Evolutionary conservation across 495 filamentous ascomycete species (phyloP).

Genomic region (Daldinia caldariorum): DNA sequence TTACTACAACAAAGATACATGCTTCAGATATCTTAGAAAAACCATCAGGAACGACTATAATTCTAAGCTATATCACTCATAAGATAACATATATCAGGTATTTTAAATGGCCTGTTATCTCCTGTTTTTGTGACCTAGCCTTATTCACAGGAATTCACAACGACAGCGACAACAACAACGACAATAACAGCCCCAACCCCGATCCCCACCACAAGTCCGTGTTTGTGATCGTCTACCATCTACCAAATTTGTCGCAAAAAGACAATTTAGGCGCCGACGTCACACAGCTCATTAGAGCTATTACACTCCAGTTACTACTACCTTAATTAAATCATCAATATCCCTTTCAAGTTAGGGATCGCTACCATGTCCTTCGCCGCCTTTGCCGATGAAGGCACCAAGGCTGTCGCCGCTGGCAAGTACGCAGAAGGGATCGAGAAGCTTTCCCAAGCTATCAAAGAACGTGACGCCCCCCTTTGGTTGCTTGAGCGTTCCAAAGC

Average conservation of each 20-base stretch:
- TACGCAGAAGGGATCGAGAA: conserved; percentile 73
- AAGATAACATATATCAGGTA: background rate
- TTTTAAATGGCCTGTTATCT: background rate
- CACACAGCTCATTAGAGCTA: background rate
- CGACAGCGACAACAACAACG: background rate
- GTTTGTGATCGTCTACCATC: background rate
- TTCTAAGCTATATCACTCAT: too few species aligned
- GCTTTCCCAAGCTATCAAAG: conserved; percentile 78
- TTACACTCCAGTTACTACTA: background rate
- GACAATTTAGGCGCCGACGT: background rate
- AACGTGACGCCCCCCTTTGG: conserved; percentile 78
- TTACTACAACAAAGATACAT: background rate
- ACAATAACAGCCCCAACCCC: background rate
- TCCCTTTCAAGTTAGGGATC: background rate
- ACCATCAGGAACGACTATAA: too few species aligned
- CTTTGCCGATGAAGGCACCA: conserved; percentile 53
- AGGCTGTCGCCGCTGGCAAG: conserved; percentile 70
- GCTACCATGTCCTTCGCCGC: conserved; percentile 42
- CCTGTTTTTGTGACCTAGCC: background rate
- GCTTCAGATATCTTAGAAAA: background rate
- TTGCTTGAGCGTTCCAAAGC: conserved; percentile 89
- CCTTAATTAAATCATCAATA: background rate
- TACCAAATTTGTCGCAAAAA: background rate
- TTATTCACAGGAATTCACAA: background rate
- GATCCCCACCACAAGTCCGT: background rate